Evolutionary conservation across 139 green algal species (phyloP), one percentile per base, ranked within the genome.

Genomic region (Nannochloris sp.): DNA sequence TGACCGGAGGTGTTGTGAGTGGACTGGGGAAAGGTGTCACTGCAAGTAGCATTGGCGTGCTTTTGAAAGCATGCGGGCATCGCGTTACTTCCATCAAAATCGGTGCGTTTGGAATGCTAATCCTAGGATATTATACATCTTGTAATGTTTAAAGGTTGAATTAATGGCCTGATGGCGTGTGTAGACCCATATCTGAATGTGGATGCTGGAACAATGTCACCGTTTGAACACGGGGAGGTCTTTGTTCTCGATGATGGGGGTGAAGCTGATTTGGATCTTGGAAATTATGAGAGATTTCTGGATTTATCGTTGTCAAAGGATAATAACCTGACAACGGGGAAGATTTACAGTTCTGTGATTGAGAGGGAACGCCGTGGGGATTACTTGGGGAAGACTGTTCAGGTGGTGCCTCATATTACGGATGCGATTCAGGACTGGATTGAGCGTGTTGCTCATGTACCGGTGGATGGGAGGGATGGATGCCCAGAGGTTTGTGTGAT

Each of bases 271-370:
- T 72, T 99, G 43, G 94, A 99, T 71, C 74, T 99, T 31, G 94
- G 94, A 36, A 99, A 99, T 73, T 99, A 99, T 66, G 94, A 99
- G 77, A 83, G 94, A 37, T 99, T 99, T 70, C 53, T 98, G 36
- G 94, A 98, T 77, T 82, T 98, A 49, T 96, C 88, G 1, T 83
- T 99, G 11, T 90, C 72, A 5, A 82, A 78, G 34, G 90, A 99
- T 67, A 95, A 98, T 81, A 99, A 99, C 73, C 69, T 99, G 2
- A 99, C 94, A 10, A 99, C 94, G 2, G 94, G 94, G 25, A 99
- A 99, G 61, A 71, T 95, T 60, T 99, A 87, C 83, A 80, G 94
- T 78, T 66, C 68, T 5, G 91, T 98, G 8, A 92, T 98, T 25
- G 93, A 96, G 71, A 81, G 81, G 8, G 93, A 99, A 72, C 74